phyloP scores from a whole-genome alignment of 495 filamentous ascomycete genomes.

The Clavariopsis aquatica region DNA sequence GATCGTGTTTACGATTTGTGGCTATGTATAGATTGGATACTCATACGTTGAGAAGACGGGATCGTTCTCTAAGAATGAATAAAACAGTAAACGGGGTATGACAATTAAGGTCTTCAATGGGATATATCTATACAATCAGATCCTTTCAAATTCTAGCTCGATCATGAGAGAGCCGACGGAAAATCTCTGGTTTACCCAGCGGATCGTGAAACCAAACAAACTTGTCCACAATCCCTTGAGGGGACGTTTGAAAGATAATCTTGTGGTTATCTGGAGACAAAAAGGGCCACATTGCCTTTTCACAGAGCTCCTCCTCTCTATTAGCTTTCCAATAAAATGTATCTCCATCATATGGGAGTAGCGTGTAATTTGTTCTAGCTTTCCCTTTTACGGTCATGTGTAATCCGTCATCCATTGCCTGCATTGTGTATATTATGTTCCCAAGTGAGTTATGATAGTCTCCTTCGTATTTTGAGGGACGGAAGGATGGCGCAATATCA shows the following conservation, averaged over 20 bases:
- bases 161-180: background rate
- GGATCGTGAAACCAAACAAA: background rate
- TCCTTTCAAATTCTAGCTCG: background rate
- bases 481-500: constrained; percentile 2
- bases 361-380: background rate
- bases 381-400: constrained; percentile 7
- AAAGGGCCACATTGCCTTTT: background rate
- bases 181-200: background rate
- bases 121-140: too few relatives aligned
- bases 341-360: constrained; percentile 8
- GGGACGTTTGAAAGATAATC: background rate
- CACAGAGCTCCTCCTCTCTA: constrained; percentile 6
- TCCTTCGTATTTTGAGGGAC: constrained; percentile 2
- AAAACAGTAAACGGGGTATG: too few relatives aligned
- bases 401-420: background rate
- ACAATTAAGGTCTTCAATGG: too few relatives aligned
- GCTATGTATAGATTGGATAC: too few relatives aligned
- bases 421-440: constrained; percentile 13
- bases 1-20: too few relatives aligned
- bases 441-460: background rate
- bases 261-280: background rate
- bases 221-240: background rate
- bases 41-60: too few relatives aligned
- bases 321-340: constrained; percentile 12
- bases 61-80: too few relatives aligned